These are phyloP conservation scores for Mikania micrantha DNA, from an alignment of 129 eudicot species.

Conservation along the genomic window DNA sequence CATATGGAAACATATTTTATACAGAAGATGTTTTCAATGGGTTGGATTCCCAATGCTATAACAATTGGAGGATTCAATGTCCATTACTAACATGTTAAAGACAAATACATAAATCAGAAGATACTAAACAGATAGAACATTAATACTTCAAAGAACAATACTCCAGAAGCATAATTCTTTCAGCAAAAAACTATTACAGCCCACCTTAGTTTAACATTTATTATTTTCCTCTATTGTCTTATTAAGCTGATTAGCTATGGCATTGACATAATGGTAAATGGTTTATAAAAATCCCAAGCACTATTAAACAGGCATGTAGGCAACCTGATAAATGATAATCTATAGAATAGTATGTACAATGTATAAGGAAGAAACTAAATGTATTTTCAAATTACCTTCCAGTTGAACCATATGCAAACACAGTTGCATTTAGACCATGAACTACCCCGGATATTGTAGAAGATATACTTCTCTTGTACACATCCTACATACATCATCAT, in stretches of 20 bases:
- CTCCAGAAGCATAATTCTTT: background rate
- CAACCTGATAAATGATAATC: background rate
- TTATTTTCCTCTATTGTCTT: background rate
- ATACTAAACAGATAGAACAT: background rate
- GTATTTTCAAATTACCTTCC: constrained; percentile 59
- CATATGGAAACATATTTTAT: background rate
- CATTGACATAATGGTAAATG: background rate
- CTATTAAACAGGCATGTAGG: background rate
- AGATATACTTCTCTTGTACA: constrained; percentile 63
- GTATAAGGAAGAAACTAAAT: background rate
- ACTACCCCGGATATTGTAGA: constrained; percentile 83
- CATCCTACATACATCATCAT: constrained; percentile 48
- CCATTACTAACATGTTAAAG: background rate
- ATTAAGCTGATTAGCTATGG: background rate
- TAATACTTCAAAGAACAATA: background rate
- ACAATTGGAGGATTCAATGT: background rate
- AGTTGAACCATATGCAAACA: constrained; percentile 94
- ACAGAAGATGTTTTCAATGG: background rate
- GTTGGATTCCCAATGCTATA: background rate
- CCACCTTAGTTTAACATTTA: background rate
- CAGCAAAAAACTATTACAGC: background rate
- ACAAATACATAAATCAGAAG: background rate
- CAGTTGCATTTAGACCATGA: constrained; percentile 94
- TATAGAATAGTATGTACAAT: background rate
- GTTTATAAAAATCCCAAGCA: background rate